Conservation (phyloP, 2,329 filamentous ascomycete genomes). For the Biscogniauxia mediterranea region DNA sequence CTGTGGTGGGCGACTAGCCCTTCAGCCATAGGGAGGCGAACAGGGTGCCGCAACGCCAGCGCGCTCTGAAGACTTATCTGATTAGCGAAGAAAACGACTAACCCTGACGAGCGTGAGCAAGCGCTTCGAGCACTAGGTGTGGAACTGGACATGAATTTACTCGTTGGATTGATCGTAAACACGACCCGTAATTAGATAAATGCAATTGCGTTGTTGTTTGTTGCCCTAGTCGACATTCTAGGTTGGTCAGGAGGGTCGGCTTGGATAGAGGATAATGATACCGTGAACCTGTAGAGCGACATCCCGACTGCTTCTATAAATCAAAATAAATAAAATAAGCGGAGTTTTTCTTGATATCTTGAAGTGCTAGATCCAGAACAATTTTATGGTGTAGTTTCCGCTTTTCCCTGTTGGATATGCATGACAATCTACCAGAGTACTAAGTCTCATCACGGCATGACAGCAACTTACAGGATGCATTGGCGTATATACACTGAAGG, state of each 20-base stretch:
- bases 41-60: not conserved
- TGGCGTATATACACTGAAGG: too few relatives aligned
- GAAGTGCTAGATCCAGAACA: too few relatives aligned
- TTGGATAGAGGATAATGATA: too few relatives aligned
- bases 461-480: too few relatives aligned
- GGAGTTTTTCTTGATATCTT: too few relatives aligned
- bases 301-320: too few relatives aligned
- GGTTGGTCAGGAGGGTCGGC: not conserved
- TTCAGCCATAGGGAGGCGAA: conserved; percentile 33
- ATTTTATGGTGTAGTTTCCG: too few relatives aligned
- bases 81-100: not conserved
- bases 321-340: too few relatives aligned
- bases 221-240: not conserved
- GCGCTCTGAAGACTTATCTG: not conserved
- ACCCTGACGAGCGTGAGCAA: not conserved
- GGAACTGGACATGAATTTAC: not conserved
- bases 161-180: not conserved
- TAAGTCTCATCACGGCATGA: too few relatives aligned
- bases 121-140: not conserved
- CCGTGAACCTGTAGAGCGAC: too few relatives aligned
- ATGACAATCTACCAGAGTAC: too few relatives aligned
- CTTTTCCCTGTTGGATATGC: too few relatives aligned
- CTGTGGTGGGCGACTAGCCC: conserved; percentile 53
- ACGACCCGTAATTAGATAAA: not conserved
- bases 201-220: not conserved